Evolutionary conservation across 129 eudicot genomes (phyloP).

Genomic region (Flaveria bidentis): DNA sequence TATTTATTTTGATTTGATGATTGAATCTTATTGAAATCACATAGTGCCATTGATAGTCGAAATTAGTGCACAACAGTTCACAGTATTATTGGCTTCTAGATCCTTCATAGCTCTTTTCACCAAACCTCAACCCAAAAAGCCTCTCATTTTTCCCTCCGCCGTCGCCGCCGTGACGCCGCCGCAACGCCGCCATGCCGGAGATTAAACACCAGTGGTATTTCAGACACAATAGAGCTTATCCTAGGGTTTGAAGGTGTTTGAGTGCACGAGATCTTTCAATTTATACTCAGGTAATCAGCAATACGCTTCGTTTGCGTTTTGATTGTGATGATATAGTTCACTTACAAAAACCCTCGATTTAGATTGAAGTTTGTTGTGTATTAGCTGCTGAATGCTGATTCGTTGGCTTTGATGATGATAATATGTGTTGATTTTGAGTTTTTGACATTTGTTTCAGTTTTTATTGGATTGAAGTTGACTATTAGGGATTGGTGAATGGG

Average conservation of each 20-base stretch:
- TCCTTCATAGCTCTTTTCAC: neutral
- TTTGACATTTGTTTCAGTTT: conserved; percentile 6
- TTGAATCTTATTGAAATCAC: neutral
- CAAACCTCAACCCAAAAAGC: neutral
- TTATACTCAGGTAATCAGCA: neutral
- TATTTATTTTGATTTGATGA: too few species aligned
- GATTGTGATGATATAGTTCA: neutral
- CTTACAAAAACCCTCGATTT: conserved; percentile 13
- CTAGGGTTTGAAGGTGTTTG: neutral
- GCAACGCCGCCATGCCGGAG: neutral
- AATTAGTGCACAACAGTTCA: neutral
- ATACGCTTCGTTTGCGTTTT: neutral
- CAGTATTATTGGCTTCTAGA: neutral
- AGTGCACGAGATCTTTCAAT: neutral
- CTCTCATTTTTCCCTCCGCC: neutral
- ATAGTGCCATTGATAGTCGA: neutral
- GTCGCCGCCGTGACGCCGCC: neutral
- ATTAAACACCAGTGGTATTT: neutral
- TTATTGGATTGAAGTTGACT: conserved; percentile 22
- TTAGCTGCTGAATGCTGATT: neutral
- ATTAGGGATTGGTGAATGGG: conserved; percentile 42
- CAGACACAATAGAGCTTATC: neutral
- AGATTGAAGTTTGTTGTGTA: neutral
- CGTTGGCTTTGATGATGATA: neutral
- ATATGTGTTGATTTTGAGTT: too few species aligned